Evolutionary conservation across 306 rosid species (phyloP).

Genomic region (Quercus ilex): DNA sequence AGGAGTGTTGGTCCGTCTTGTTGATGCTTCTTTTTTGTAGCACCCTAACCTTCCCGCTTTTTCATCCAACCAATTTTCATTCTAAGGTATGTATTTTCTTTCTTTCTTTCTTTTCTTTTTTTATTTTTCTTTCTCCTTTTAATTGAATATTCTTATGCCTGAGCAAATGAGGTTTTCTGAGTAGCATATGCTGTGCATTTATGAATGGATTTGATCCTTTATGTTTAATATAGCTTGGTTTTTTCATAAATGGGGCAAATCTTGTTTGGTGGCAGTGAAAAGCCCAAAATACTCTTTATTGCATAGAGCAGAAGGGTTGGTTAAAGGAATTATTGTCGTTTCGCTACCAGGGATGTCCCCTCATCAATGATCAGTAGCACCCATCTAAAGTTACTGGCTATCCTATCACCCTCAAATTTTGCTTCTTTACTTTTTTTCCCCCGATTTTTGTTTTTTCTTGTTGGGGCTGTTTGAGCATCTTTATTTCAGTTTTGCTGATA

Average conservation of each 20-base stretch:
- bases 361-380: constrained; percentile 25
- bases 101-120: not conserved
- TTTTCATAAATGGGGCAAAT: constrained; percentile 34
- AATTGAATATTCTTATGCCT: constrained; percentile 3
- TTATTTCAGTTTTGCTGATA: not conserved
- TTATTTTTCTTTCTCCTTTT: not conserved
- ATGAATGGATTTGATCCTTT: constrained; percentile 35
- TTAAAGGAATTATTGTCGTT: constrained; percentile 47
- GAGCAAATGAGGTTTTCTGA: constrained; percentile 23
- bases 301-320: constrained; percentile 33
- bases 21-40: constrained; percentile 31
- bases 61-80: constrained; percentile 31
- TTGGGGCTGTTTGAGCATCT: too few relatives aligned
- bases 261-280: constrained; percentile 38
- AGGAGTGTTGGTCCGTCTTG: constrained; percentile 65
- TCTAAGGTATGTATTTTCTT: constrained; percentile 41
- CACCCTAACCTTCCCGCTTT: constrained; percentile 26
- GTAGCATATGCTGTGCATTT: constrained; percentile 29
- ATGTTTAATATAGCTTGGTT: constrained; percentile 15
- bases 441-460: not conserved
- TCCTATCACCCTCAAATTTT: constrained; percentile 25
- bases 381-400: constrained; percentile 15
- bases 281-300: constrained; percentile 30
- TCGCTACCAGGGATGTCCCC: constrained; percentile 35
- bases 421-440: constrained; percentile 12